Evolutionary conservation across 1,139 yeast genomes (phyloP).

Genomic region (Lodderomyces metapsilosis): DNA sequence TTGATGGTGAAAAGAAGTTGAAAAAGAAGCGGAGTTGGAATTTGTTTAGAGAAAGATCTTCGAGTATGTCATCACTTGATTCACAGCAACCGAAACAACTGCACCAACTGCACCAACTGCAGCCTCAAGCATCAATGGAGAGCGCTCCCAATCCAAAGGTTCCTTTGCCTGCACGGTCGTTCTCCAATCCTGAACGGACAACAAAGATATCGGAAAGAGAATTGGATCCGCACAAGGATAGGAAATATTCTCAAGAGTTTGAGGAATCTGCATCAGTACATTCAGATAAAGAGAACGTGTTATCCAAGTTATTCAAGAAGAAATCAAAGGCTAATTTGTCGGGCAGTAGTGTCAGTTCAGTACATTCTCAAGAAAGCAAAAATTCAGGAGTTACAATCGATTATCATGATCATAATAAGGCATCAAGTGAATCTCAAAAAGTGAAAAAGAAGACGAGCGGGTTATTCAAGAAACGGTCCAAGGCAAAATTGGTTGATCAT

Average conservation of each 20-base stretch:
- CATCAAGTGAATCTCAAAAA: constrained; percentile 10
- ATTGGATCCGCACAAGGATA: not conserved
- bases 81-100: constrained; percentile 6
- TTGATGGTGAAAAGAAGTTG: constrained; percentile 21
- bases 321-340: constrained; percentile 29
- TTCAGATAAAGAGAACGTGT: constrained; percentile 39
- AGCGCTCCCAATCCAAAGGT: constrained; percentile 5
- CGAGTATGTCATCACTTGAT: constrained; percentile 30
- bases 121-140: constrained; percentile 15
- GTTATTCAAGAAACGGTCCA: constrained; percentile 14
- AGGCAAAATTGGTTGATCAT: constrained; percentile 11
- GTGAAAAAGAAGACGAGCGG: constrained; percentile 25
- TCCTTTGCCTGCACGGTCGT: constrained; percentile 26
- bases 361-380: constrained; percentile 11
- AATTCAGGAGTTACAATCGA: constrained; percentile 28
- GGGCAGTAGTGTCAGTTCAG: constrained; percentile 12
- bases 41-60: constrained; percentile 39
- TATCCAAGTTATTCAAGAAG: constrained; percentile 45
- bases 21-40: constrained; percentile 42
- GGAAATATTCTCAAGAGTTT: not conserved
- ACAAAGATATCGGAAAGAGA: not conserved
- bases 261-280: not conserved
- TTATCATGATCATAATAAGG: constrained; percentile 26
- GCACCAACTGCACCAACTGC: constrained; percentile 9
- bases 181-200: constrained; percentile 32